phyloP scores from a whole-genome alignment of 305 asterid species.

The Fraxinus floribunda region DNA sequence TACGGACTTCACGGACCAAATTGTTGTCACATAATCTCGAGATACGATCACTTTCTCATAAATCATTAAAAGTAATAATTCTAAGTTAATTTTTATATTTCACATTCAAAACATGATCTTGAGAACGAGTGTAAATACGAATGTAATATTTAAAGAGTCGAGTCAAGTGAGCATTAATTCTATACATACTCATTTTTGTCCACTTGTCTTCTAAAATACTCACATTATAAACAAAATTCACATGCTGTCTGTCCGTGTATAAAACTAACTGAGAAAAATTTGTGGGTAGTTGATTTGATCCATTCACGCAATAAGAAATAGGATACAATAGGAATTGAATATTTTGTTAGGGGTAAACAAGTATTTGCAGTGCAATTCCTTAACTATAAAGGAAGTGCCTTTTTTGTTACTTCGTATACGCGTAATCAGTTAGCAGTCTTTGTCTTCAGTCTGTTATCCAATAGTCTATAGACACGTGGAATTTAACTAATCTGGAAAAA shows the following conservation, averaged over 20 bases:
- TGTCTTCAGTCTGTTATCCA: background rate
- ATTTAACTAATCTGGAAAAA: background rate
- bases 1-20: slow-evolving; percentile 29
- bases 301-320: background rate
- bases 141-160: background rate
- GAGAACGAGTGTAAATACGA: background rate
- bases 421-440: background rate
- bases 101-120: background rate
- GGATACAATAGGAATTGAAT: background rate
- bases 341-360: background rate
- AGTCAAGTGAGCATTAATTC: background rate
- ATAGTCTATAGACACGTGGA: background rate
- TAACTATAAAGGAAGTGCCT: background rate
- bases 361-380: background rate
- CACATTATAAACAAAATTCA: background rate
- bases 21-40: slow-evolving; percentile 2
- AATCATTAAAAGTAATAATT: background rate
- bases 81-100: background rate
- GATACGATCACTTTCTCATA: background rate
- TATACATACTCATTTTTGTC: background rate
- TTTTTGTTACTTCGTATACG: background rate
- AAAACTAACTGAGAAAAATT: background rate
- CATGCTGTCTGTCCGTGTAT: background rate
- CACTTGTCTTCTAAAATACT: background rate
- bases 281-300: background rate